A percentile compares a stretch with the other conserved stretches of the same genome.
These are phyloP conservation scores for Miamiensis avidus DNA, from an alignment of 169 alveolate genomes.

Conservation along the genomic window DNA sequence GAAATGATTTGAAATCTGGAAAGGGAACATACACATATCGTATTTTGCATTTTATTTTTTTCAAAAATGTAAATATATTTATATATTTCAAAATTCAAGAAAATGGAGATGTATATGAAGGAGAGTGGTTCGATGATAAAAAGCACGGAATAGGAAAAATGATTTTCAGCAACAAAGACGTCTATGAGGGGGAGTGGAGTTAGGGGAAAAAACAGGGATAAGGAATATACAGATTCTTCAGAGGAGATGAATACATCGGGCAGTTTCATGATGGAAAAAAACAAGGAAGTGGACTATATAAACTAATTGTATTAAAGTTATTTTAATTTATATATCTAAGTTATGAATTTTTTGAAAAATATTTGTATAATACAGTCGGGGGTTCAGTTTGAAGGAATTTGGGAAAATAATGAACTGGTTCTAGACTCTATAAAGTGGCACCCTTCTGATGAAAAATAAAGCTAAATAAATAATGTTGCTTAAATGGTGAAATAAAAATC, in stretches of 20 bases:
- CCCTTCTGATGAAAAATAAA: background rate
- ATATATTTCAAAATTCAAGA: background rate
- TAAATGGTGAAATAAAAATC: background rate
- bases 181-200: slow-evolving; percentile 34
- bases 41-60: background rate
- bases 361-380: background rate
- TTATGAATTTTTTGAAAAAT: background rate
- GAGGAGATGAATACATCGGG: background rate
- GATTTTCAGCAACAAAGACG: slow-evolving; percentile 21
- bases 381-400: background rate
- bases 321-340: background rate
- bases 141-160: slow-evolving; percentile 32
- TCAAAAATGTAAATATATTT: no score
- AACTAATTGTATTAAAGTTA: background rate
- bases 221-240: slow-evolving; percentile 30
- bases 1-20: background rate
- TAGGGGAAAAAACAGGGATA: slow-evolving; percentile 23
- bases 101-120: slow-evolving; percentile 22
- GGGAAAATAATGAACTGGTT: background rate
- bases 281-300: background rate
- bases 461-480: background rate
- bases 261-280: background rate
- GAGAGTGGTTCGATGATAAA: slow-evolving; percentile 31
- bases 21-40: background rate
- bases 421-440: no score